Conservation (phyloP, 2,329 filamentous ascomycete genomes). For the Neodidymelliopsis sp. region DNA sequence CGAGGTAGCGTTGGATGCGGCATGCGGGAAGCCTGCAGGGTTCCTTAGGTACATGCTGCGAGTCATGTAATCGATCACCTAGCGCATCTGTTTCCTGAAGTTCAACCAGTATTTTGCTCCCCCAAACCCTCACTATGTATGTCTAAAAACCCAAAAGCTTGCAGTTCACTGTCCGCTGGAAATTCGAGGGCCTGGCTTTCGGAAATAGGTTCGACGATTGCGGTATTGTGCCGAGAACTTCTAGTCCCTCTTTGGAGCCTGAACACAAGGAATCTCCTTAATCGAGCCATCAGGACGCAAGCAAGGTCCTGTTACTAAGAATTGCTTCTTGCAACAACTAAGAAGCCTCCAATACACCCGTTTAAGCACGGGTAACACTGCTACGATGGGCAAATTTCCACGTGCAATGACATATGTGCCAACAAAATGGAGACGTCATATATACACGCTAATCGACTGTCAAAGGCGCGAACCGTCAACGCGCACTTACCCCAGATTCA, state of each 20-base stretch:
- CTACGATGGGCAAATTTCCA: not conserved
- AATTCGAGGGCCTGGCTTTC: no score
- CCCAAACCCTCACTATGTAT: no score
- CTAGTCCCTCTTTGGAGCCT: no score
- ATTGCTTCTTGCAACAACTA: no score
- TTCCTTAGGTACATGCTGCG: not conserved
- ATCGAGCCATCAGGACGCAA: not conserved
- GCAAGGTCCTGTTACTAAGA: not conserved
- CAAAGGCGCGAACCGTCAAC: conserved; percentile 10
- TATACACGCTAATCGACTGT: conserved; percentile 14
- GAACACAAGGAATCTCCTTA: not conserved
- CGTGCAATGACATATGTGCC: conserved; percentile 6
- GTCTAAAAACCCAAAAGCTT: no score
- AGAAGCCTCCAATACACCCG: no score
- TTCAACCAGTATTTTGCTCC: no score
- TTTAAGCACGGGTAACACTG: not conserved
- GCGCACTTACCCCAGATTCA: conserved; percentile 9
- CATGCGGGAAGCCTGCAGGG: no score
- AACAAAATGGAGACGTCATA: conserved; percentile 21
- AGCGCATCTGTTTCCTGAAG: no score
- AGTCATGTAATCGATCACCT: not conserved
- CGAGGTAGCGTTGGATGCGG: conserved; percentile 13
- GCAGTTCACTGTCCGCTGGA: no score
- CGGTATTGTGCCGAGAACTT: no score
- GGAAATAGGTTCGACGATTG: no score